Conservation (phyloP, 2,329 filamentous ascomycete genomes). For the Penicillium brasilianum region DNA sequence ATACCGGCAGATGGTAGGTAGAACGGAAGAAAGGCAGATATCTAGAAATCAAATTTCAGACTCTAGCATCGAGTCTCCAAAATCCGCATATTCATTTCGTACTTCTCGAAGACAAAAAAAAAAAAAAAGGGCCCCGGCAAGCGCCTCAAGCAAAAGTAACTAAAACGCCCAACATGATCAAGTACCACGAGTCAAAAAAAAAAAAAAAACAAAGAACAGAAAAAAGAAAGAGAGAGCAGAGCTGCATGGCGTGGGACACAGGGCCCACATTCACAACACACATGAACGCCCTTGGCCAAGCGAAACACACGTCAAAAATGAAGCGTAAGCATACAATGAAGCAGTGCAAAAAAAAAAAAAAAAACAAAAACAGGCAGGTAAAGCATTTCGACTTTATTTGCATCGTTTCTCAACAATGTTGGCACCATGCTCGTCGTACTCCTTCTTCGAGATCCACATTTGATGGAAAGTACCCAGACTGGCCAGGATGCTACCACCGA, state of each 20-base stretch:
- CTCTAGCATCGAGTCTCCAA: constrained; percentile 14
- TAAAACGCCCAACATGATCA: constrained; percentile 21
- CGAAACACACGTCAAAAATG: constrained; percentile 6
- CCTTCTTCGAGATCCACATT: constrained; percentile 98
- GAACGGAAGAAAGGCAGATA: background rate
- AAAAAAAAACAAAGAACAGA: too few species aligned
- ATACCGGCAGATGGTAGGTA: too few species aligned
- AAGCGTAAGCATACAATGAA: background rate
- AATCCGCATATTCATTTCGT: constrained; percentile 18
- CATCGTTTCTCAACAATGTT: constrained; percentile 94
- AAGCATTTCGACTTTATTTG: constrained; percentile 69
- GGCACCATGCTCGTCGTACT: constrained; percentile 93
- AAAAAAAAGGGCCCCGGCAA: constrained; percentile 16
- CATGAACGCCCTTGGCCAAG: constrained; percentile 18
- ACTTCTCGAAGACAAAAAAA: background rate
- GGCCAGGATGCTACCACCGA: constrained; percentile 92
- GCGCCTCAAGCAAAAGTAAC: constrained; percentile 21
- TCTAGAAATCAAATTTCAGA: constrained; percentile 25
- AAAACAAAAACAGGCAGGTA: too few species aligned
- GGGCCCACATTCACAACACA: constrained; percentile 21
- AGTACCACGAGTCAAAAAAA: background rate
- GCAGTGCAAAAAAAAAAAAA: too few species aligned
- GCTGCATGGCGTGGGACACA: background rate
- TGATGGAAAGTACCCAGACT: constrained; percentile 98
- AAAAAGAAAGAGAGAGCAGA: constrained; percentile 4